phyloP scores from a whole-genome alignment of 1,284 basidiomycete species.

The Microbotryomycetes sp. region DNA sequence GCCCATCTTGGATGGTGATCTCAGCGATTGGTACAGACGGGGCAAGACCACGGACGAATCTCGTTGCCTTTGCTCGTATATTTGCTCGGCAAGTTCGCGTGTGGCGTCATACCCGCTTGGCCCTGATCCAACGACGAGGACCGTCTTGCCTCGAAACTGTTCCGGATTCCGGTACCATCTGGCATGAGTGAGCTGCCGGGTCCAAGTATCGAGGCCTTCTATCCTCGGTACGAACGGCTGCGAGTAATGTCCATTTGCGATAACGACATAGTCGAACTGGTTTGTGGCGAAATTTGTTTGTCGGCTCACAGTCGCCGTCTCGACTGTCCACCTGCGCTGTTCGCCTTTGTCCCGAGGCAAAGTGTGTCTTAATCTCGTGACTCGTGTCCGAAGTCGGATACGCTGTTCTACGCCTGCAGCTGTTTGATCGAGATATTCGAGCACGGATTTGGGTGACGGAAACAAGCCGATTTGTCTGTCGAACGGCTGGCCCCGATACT shows the following conservation, averaged over 20 bases:
- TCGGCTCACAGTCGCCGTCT: constrained; percentile 8
- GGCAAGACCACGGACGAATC: constrained; percentile 1
- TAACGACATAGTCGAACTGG: constrained; percentile 39
- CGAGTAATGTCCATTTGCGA: constrained; percentile 48
- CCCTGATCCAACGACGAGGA: constrained; percentile 49
- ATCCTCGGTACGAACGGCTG: constrained; percentile 46
- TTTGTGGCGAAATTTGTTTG: constrained; percentile 9
- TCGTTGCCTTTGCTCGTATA: constrained; percentile 27
- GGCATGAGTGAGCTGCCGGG: constrained; percentile 44
- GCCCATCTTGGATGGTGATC: constrained; percentile 23
- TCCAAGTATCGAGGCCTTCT: constrained; percentile 42
- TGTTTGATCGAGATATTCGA: constrained; percentile 40
- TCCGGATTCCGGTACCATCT: constrained; percentile 45
- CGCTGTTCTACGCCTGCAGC: constrained; percentile 36
- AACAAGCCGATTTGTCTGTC: constrained; percentile 8
- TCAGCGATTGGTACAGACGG: constrained; percentile 39
- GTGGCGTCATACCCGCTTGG: constrained; percentile 49
- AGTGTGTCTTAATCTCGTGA: constrained; percentile 36
- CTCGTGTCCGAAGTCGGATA: constrained; percentile 42
- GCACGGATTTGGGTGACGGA: constrained; percentile 32
- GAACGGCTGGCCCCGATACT: constrained; percentile 38
- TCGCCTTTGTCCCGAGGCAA: neutral
- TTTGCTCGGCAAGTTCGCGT: constrained; percentile 44
- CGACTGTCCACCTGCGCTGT: constrained; percentile 34
- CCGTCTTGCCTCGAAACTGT: constrained; percentile 36